Evolutionary conservation across 1,284 basidiomycete species (phyloP).

Genomic region (Rhodofomes roseus): DNA sequence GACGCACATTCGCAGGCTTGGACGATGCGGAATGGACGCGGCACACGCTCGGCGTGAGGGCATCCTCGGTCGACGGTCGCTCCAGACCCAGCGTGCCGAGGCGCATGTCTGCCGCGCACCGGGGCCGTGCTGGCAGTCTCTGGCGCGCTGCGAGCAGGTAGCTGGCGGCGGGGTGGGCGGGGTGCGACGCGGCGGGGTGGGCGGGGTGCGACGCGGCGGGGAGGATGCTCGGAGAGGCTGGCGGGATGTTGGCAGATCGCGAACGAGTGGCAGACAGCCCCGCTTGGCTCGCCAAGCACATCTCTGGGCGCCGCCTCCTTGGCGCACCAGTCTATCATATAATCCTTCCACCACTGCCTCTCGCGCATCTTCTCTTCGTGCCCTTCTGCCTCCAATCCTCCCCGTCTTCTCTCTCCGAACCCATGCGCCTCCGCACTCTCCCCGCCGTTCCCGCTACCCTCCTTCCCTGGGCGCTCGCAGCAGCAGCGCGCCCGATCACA

Average conservation of each 20-base stretch:
- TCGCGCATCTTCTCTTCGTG: too few relatives aligned
- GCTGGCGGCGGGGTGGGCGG: too few relatives aligned
- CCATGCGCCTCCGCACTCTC: not conserved
- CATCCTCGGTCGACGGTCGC: not conserved
- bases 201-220: too few relatives aligned
- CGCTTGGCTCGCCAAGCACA: conserved; percentile 10
- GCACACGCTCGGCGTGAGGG: not conserved
- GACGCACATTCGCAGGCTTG: not conserved
- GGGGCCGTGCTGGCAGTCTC: not conserved
- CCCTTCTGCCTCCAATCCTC: not conserved
- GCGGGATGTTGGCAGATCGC: too few relatives aligned
- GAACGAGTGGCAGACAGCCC: not conserved
- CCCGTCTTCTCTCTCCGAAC: not conserved
- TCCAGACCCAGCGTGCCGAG: not conserved
- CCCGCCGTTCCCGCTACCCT: not conserved
- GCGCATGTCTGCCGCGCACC: too few relatives aligned
- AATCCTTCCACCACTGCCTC: too few relatives aligned
- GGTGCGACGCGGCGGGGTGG: too few relatives aligned
- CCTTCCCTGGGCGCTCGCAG: not conserved
- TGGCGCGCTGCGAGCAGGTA: not conserved
- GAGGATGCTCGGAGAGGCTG: too few relatives aligned
- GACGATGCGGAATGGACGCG: not conserved
- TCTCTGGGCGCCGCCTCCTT: conserved; percentile 7
- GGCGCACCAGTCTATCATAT: conserved; percentile 7
- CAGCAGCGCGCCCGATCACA: not conserved